Evolutionary conservation across 2,329 filamentous ascomycete genomes (phyloP).

Genomic region (Knoxdaviesia proteae): DNA sequence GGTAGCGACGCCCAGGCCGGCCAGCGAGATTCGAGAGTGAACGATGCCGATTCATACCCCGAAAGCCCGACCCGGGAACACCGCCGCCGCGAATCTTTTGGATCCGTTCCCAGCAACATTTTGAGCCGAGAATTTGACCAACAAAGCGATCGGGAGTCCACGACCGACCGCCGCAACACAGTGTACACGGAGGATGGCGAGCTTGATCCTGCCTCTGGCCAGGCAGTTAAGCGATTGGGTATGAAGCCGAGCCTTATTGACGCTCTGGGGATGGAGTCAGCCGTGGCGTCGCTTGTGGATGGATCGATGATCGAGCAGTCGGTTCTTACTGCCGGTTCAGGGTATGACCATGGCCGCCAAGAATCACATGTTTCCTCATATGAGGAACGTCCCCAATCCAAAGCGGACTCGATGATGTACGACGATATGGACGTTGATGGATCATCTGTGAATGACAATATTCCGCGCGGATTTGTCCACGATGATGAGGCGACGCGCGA

Average conservation of each 20-base stretch:
- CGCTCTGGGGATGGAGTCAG: slow-evolving; percentile 60
- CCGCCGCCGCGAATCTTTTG: slow-evolving; percentile 20
- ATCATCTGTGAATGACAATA: slow-evolving; percentile 5
- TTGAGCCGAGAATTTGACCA: slow-evolving; percentile 31
- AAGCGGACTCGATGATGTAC: slow-evolving; percentile 15
- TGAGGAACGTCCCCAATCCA: too few relatives aligned
- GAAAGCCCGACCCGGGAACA: slow-evolving; percentile 27
- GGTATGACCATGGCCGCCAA: slow-evolving; percentile 22
- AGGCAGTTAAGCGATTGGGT: slow-evolving; percentile 48
- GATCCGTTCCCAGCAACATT: slow-evolving; percentile 33
- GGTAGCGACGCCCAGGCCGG: slow-evolving; percentile 19
- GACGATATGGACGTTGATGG: slow-evolving; percentile 7
- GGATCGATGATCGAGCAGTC: slow-evolving; percentile 52
- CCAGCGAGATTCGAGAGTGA: slow-evolving; percentile 34
- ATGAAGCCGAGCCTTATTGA: slow-evolving; percentile 62
- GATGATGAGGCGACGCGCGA: not conserved
- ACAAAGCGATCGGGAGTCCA: slow-evolving; percentile 22
- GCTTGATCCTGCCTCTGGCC: slow-evolving; percentile 40
- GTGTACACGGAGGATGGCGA: slow-evolving; percentile 32
- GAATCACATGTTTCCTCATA: too few relatives aligned
- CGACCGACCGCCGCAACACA: slow-evolving; percentile 30
- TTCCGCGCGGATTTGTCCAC: slow-evolving; percentile 1
- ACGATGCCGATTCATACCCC: slow-evolving; percentile 25
- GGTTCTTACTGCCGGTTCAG: slow-evolving; percentile 40
- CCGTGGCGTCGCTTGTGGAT: slow-evolving; percentile 68